phyloP scores from a whole-genome alignment of 345 rosid genomes.

The Populus pruinosa region DNA sequence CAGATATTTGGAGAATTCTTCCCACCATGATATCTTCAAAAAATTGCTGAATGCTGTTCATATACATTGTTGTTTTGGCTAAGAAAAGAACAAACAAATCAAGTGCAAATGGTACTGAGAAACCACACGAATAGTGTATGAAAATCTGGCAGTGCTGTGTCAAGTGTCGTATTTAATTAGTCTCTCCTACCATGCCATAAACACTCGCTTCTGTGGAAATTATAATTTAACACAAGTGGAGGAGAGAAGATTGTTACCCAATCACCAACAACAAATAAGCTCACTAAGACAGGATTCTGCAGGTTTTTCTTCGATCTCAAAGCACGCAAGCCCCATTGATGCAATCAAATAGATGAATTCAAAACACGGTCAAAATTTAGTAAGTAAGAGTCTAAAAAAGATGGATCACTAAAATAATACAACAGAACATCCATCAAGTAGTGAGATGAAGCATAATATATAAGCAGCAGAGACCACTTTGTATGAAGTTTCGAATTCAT shows the following conservation, averaged over 20 bases:
- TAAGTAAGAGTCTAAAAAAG: background rate
- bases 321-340: constrained; percentile 46
- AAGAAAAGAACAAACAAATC: background rate
- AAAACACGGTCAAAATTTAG: constrained; percentile 4
- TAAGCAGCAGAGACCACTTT: background rate
- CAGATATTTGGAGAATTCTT: background rate
- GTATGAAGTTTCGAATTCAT: background rate
- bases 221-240: background rate
- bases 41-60: background rate
- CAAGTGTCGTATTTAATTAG: background rate
- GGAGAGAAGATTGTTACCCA: constrained; percentile 21
- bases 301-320: constrained; percentile 36
- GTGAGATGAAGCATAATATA: background rate
- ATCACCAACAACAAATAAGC: constrained; percentile 45
- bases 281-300: constrained; percentile 38
- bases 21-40: background rate
- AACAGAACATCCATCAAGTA: background rate
- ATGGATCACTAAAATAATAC: background rate
- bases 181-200: background rate
- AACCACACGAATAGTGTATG: background rate
- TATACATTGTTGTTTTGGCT: background rate
- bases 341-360: constrained; percentile 41
- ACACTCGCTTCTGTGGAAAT: background rate
- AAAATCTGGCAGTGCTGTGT: background rate
- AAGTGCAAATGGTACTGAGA: background rate